Conservation (phyloP, 164 flowering plant genomes). For the Vitis labrusca region DNA sequence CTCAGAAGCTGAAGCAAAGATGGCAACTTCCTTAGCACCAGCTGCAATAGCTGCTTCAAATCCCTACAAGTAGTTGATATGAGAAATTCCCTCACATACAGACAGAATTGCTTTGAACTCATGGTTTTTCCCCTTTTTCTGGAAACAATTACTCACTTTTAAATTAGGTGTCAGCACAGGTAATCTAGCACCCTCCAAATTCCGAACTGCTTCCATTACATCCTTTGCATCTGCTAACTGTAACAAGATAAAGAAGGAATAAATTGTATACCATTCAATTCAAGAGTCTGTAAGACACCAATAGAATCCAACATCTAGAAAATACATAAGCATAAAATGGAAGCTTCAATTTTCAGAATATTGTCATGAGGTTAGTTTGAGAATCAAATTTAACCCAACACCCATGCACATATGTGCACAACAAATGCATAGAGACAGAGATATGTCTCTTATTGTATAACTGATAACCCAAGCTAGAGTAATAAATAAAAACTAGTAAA, state of each 20-base stretch:
- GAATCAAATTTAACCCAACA: no score
- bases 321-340: background rate
- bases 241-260: slow-evolving; percentile 4
- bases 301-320: background rate
- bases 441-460: no score
- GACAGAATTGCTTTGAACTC: background rate
- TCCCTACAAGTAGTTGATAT: slow-evolving; percentile 49
- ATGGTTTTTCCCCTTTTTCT: no score
- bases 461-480: no score
- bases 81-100: slow-evolving; percentile 3
- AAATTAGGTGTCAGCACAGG: slow-evolving; percentile 92
- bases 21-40: slow-evolving; percentile 93
- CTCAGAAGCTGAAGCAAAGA: slow-evolving; percentile 97
- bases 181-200: slow-evolving; percentile 62
- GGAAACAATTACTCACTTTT: slow-evolving; percentile 48
- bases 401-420: no score
- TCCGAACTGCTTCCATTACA: slow-evolving; percentile 70
- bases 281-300: background rate
- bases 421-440: no score
- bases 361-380: background rate
- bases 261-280: background rate
- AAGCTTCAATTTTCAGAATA: background rate
- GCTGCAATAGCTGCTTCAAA: slow-evolving; percentile 94
- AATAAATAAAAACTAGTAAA: no score
- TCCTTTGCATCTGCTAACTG: slow-evolving; percentile 96